Evolutionary conservation across 176 grass and related monocot species (phyloP).

Genomic region (Lolium perenne): DNA sequence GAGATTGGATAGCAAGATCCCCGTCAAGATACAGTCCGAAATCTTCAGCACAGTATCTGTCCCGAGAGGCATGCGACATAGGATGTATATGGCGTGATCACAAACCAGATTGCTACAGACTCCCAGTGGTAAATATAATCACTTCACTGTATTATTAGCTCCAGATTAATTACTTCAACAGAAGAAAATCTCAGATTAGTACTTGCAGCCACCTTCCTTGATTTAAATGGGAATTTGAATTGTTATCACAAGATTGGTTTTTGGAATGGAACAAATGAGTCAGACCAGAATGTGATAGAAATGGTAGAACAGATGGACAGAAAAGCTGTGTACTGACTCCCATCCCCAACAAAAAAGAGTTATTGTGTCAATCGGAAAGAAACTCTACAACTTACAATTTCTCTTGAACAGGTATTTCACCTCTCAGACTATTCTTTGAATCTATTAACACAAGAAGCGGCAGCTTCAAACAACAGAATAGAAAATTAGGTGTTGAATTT

Average conservation of each 20-base stretch:
- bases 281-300: neutral
- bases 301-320: neutral
- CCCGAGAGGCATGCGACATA: too few relatives aligned
- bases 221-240: constrained; percentile 2
- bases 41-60: too few relatives aligned
- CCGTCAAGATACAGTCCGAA: too few relatives aligned
- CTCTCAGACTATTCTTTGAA: too few relatives aligned
- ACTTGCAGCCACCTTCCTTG: neutral
- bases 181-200: neutral
- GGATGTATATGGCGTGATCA: too few relatives aligned
- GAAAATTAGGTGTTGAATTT: too few relatives aligned
- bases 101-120: neutral
- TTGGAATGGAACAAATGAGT: neutral
- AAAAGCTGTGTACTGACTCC: neutral
- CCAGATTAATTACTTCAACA: neutral
- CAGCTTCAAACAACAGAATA: too few relatives aligned
- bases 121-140: constrained; percentile 55
- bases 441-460: too few relatives aligned
- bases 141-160: neutral
- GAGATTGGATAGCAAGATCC: too few relatives aligned
- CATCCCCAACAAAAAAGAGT: neutral
- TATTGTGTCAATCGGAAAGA: too few relatives aligned
- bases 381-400: too few relatives aligned
- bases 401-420: too few relatives aligned
- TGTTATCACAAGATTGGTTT: neutral